These are phyloP conservation scores for Edaphochlamys debaryana DNA, from an alignment of 139 green algal genomes.

Conservation along the genomic window DNA sequence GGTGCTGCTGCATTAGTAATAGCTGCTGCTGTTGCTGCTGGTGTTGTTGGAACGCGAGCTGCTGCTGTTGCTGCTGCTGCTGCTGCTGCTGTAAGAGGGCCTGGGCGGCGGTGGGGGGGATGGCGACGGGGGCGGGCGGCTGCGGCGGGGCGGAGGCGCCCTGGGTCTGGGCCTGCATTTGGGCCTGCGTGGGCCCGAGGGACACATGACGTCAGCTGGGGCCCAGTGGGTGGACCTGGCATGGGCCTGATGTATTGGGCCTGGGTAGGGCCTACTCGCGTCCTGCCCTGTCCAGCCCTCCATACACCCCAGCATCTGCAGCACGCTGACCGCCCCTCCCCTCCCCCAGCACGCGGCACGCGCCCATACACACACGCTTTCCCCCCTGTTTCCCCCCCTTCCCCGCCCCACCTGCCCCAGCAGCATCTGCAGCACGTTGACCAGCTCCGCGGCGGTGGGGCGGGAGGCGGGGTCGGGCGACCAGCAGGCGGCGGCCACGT, in stretches of 20 bases:
- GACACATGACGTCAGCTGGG: neutral
- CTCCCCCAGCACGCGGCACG: neutral
- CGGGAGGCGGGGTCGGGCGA: slow-evolving; percentile 3
- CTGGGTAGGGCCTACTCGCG: neutral
- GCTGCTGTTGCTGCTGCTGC: neutral
- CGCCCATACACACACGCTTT: too few relatives aligned
- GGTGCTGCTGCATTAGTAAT: too few relatives aligned
- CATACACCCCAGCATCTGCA: neutral
- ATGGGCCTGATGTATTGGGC: neutral
- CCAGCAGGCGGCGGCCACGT: slow-evolving; percentile 22
- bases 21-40: neutral
- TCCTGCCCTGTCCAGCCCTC: too few relatives aligned
- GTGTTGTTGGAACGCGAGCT: neutral
- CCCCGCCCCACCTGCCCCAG: slow-evolving; percentile 2
- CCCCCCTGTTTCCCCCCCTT: too few relatives aligned
- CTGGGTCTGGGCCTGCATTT: too few relatives aligned
- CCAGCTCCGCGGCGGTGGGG: slow-evolving; percentile 27
- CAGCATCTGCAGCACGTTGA: slow-evolving; percentile 37
- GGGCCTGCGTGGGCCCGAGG: neutral
- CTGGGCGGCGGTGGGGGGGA: neutral
- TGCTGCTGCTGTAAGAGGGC: neutral
- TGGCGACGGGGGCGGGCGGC: too few relatives aligned
- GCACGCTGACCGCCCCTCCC: too few relatives aligned
- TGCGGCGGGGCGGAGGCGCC: too few relatives aligned
- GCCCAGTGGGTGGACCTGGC: neutral